Evolutionary conservation across 1,284 basidiomycete species (phyloP).

Genomic region (Puccinia coronata): DNA sequence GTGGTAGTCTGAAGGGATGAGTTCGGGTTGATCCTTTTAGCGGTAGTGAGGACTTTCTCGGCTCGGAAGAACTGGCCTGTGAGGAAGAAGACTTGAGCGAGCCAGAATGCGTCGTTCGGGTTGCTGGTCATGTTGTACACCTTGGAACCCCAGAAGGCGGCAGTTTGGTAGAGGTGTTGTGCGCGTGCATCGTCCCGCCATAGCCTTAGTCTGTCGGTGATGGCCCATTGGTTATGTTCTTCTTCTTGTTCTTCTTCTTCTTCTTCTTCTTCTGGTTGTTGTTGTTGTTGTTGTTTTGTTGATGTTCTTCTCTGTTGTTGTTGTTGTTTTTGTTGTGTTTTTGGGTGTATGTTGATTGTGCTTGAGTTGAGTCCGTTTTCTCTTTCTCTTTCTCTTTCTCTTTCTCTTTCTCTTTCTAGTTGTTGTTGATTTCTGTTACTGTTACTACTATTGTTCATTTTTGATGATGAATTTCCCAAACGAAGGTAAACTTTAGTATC

Average conservation of each 20-base stretch:
- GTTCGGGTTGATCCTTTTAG: conserved; percentile 59
- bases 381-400: too few species aligned
- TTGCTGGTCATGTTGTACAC: conserved; percentile 88
- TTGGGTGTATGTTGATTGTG: too few species aligned
- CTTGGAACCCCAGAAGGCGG: conserved; percentile 98
- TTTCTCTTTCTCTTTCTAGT: too few species aligned
- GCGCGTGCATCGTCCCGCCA: conserved; percentile 98
- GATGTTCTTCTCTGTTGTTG: too few species aligned
- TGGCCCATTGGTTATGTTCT: too few species aligned
- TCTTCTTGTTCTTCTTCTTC: too few species aligned
- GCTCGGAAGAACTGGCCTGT: conserved; percentile 92
- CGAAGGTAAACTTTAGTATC: too few species aligned
- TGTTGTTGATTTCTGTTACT: too few species aligned
- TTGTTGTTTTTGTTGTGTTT: too few species aligned
- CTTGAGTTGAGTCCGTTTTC: too few species aligned
- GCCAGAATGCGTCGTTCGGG: conserved; percentile 98
- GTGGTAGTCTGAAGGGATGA: conserved; percentile 12
- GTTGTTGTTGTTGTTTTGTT: too few species aligned
- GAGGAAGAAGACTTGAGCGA: conserved; percentile 94
- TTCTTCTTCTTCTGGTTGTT: too few species aligned
- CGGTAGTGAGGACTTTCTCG: conserved; percentile 76
- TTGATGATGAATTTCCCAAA: conserved; percentile 9
- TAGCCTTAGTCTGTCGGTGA: conserved; percentile 89
- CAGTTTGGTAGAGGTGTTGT: conserved; percentile 96
- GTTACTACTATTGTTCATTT: background rate